These are phyloP conservation scores for Phytophthora chlamydospora DNA, from an alignment of 352 stramenopile genomes.

Conservation along the genomic window DNA sequence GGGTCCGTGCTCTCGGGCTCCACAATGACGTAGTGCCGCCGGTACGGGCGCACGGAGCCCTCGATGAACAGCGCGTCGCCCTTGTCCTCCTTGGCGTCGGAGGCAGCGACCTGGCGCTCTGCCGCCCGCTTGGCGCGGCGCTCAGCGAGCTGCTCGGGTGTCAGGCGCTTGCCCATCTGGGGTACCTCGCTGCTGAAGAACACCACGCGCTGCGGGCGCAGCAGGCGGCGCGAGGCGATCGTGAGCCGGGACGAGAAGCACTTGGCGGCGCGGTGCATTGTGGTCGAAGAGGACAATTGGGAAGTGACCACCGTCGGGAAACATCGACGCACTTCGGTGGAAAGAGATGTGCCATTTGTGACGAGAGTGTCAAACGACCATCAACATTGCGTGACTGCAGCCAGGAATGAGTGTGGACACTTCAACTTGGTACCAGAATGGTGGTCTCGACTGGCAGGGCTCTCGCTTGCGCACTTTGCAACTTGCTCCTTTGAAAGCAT, in stretches of 20 bases:
- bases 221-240: background rate
- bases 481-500: too few relatives aligned
- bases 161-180: conserved; percentile 36
- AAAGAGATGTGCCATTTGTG: conserved; percentile 3
- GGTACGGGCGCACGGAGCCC: conserved; percentile 59
- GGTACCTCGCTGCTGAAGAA: conserved; percentile 21
- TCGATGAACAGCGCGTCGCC: conserved; percentile 55
- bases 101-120: conserved; percentile 16
- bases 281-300: conserved; percentile 1
- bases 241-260: conserved; percentile 5
- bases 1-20: conserved; percentile 45
- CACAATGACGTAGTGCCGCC: conserved; percentile 67
- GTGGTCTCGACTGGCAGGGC: too few relatives aligned
- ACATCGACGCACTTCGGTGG: conserved; percentile 21
- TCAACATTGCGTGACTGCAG: conserved; percentile 14
- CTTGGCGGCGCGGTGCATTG: conserved; percentile 26
- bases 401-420: conserved; percentile 25
- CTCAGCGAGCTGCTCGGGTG: conserved; percentile 34
- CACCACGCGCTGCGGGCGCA: conserved; percentile 9
- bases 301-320: conserved; percentile 15
- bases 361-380: conserved; percentile 9
- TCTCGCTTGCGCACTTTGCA: too few relatives aligned
- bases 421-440: background rate
- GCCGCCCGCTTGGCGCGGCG: conserved; percentile 35
- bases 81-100: conserved; percentile 18